Base-by-base conservation (phyloP, 768 basidiomycete species). In the Calocera cornea region DNA sequence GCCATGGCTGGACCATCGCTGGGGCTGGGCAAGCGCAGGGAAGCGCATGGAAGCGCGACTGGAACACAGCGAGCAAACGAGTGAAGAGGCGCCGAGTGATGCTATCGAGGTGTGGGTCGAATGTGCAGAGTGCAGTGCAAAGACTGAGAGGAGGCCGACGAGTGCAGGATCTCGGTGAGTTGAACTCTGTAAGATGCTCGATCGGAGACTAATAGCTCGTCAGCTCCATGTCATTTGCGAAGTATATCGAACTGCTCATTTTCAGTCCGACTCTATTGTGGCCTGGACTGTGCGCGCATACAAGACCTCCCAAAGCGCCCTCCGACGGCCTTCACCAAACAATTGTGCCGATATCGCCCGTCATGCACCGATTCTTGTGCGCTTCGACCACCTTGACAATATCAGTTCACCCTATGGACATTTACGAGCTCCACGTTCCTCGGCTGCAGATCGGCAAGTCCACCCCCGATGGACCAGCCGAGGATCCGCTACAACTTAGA, bases 371-470 rank as follows among this genome's bases (percentile, higher is more conserved):
- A 73, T 87, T 78, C 72, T 76, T 70, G 75, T 54, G 77, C 78
- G 74, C 72, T 27, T 71, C 71, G 0, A 71, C 71, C 34, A 70
- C 68, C 1, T 75, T 88, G 1, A 78, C 82, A 0, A 79, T 88
- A 65, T 72, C 81, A 0, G 70, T 85, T 2, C 79, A 81, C 0
- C 68, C 75, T 11, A 60, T 70, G 11, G 83, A 87, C 69, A 75
- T 89, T 5, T 88, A 83, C 70, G 86, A 90, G 70, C 72, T 88
- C 7, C 78, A 80, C 1, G 80, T 86, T 0, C 88, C 88, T 2
- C 73, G 83, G 50, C 71, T 88, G 65, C 87, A 88, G 73, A 82
- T 88, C 34, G 74, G 76, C 16, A 69, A 70, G 8, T 64, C 27
- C 74, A 68, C 64, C 70, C 73, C 33, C 69, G 69, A 36, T 68